Conservation (phyloP, 192 early-diverging fungal species). For the Coemansia sp. region DNA sequence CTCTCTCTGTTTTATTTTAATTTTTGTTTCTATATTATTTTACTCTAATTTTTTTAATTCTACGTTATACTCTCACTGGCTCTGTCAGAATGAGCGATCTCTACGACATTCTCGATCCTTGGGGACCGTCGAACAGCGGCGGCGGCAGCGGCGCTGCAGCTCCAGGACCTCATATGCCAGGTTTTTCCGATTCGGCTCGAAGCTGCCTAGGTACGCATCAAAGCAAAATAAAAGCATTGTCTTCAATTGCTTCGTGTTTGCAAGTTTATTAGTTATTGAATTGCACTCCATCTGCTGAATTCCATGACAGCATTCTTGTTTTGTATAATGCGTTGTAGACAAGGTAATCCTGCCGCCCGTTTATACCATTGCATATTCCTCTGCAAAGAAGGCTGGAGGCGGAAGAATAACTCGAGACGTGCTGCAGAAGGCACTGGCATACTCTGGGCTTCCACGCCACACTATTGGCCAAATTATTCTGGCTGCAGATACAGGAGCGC, state of each 20-base stretch:
- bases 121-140: slow-evolving; percentile 33
- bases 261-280: background rate
- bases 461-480: slow-evolving; percentile 36
- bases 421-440: slow-evolving; percentile 28
- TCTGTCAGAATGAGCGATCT: slow-evolving; percentile 47
- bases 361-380: slow-evolving; percentile 43
- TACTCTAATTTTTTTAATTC: background rate
- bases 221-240: background rate
- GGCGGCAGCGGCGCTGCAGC: slow-evolving; percentile 8
- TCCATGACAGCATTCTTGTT: background rate
- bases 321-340: slow-evolving; percentile 22
- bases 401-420: slow-evolving; percentile 48
- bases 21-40: background rate
- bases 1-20: slow-evolving; percentile 2
- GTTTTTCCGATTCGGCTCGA: slow-evolving; percentile 18
- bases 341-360: slow-evolving; percentile 44
- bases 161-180: background rate
- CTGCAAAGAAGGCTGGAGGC: slow-evolving; percentile 36
- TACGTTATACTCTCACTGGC: background rate
- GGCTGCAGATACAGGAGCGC: slow-evolving; percentile 35
- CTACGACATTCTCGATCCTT: slow-evolving; percentile 55
- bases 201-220: slow-evolving; percentile 38
- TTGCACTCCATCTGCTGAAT: slow-evolving; percentile 5
- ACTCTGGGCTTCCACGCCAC: slow-evolving; percentile 43
- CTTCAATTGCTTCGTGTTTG: background rate